Base-by-base conservation (phyloP, 495 filamentous ascomycete species). In the Rusavskia elegans region DNA sequence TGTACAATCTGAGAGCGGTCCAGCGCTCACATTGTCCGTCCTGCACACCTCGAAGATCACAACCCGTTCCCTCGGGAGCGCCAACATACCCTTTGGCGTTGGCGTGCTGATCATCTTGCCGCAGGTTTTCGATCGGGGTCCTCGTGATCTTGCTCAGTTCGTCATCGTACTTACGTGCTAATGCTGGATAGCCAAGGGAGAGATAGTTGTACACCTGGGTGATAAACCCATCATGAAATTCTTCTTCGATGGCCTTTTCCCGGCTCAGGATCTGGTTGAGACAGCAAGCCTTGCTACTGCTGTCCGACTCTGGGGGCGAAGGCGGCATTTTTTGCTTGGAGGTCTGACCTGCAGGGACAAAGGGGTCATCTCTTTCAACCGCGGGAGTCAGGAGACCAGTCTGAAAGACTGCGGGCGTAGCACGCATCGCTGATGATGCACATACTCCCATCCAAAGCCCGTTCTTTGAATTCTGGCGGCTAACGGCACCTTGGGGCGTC, bases 171-270 rank as follows among this genome's bases (percentile, higher is more conserved):
- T 76, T 76, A 13, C 84, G 78, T 11, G 88, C 89, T 25, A 89
- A 74, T 16, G 84, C 79, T 8, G 89, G 87, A 63, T 93, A 96
- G 3, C 89, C 89, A 20, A 96, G 75, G 1, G 87, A 93, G 14
- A 96, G 73, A 66, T 96, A 96, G 62, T 96, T 95, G 71, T 89
- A 96, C 17, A 96, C 87, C 64, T 96, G 89, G 3, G 87, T 93
- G 39, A 95, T 78, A 66, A 95, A 90, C n/a, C 66, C 72, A 64
- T 94, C 86, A 53, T 81, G 64, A 58, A 89, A 88, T 61, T 92
- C 86, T 45, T 71, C 66, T 13, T 78, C 70, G 38, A 84, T 72
- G 32, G 70, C 60, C 39, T 79, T 72, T 54, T 74, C 72, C 16
- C 66, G 60, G 51, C 70, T 68, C n/a, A 69, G 66, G 44, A 68